Evolutionary conservation across 2,329 filamentous ascomycete genomes (phyloP).

Genomic region (Ophidiomyces ophidiicola): DNA sequence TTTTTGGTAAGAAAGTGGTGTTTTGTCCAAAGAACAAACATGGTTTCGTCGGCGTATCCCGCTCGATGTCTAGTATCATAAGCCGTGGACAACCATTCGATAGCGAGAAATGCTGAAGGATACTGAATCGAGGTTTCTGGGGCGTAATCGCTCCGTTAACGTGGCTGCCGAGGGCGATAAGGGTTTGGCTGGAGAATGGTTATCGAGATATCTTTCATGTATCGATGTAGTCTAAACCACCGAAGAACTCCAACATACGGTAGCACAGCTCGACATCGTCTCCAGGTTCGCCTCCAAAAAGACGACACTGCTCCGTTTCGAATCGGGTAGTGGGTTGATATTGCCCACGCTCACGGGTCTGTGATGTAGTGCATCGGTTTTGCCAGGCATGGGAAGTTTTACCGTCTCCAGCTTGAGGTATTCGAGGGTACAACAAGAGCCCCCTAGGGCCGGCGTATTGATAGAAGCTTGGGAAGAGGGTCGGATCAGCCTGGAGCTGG

Average conservation of each 20-base stretch:
- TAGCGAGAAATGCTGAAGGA: no score
- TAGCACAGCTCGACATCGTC: constrained; percentile 36
- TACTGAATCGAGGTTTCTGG: no score
- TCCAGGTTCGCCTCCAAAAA: constrained; percentile 36
- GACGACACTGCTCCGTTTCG: constrained; percentile 33
- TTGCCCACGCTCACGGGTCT: constrained; percentile 18
- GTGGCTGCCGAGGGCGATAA: no score
- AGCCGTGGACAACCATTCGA: no score
- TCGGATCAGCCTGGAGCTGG: constrained; percentile 16
- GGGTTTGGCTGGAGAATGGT: no score
- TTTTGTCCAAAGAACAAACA: no score
- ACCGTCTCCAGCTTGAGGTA: neutral
- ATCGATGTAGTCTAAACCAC: constrained; percentile 38
- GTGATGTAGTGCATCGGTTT: constrained; percentile 11
- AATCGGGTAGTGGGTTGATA: constrained; percentile 19
- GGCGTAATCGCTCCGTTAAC: no score
- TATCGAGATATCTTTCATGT: constrained; percentile 21
- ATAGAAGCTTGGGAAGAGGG: neutral
- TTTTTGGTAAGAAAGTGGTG: no score
- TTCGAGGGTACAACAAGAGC: constrained; percentile 1
- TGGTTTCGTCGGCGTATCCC: no score
- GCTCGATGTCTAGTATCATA: no score
- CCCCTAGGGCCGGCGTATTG: neutral
- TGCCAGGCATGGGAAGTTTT: constrained; percentile 7
- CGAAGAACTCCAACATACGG: constrained; percentile 40